Conservation (phyloP, 768 basidiomycete species). For the Macrolepiota dolichaula region DNA sequence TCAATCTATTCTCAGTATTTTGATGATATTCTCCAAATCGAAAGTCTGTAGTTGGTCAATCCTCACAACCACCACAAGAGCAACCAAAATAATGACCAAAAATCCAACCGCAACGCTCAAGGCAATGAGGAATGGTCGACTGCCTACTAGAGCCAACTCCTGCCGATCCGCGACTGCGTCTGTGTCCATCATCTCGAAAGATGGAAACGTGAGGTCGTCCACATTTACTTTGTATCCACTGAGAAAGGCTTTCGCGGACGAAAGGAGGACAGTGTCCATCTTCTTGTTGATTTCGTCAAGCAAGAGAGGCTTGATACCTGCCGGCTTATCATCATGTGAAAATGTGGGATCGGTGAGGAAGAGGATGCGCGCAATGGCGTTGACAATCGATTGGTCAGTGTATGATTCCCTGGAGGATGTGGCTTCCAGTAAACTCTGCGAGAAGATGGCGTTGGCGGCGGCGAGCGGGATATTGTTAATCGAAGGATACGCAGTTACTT, state of each 20-base stretch:
- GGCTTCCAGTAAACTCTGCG: not conserved
- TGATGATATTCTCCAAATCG: not conserved
- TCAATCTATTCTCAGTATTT: not conserved
- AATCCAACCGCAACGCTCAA: not conserved
- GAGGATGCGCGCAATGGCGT: not conserved
- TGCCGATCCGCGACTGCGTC: not conserved
- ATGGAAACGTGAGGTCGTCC: not conserved
- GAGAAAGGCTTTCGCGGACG: not conserved
- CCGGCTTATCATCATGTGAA: not conserved
- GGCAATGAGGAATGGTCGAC: not conserved
- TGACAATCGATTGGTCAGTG: not conserved
- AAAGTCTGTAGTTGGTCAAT: not conserved
- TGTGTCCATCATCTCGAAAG: not conserved
- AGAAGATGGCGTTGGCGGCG: not conserved
- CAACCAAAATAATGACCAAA: not conserved
- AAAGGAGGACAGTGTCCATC: not conserved
- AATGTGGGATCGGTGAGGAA: not conserved
- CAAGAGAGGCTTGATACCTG: not conserved
- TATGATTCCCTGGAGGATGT: not conserved
- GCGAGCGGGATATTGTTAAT: not conserved
- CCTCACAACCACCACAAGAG: not conserved
- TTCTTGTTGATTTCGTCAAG: not conserved
- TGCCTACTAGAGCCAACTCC: not conserved
- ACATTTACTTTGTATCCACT: not conserved
- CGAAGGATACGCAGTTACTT: not conserved